phyloP scores from a whole-genome alignment of 2,329 filamentous ascomycete genomes.

The Botrytis byssoidea region DNA sequence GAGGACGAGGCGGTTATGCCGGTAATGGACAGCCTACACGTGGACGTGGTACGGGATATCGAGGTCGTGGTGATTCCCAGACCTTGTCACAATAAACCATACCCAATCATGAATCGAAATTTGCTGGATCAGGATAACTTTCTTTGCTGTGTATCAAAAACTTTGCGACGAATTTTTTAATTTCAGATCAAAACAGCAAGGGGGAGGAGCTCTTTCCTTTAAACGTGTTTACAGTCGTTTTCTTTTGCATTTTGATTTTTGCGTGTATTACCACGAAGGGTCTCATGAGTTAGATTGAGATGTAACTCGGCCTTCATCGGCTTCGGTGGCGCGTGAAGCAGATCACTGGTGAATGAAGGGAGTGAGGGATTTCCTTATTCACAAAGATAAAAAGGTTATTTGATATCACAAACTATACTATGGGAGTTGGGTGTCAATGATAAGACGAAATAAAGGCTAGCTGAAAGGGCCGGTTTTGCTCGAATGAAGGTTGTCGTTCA shows the following conservation, averaged over 20 bases:
- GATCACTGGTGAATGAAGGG: neutral
- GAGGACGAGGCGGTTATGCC: conserved; percentile 33
- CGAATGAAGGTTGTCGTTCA: conserved; percentile 1
- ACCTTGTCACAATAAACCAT: conserved; percentile 28
- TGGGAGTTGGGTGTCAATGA: conserved; percentile 8
- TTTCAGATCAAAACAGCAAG: conserved; percentile 24
- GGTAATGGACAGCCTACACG: conserved; percentile 30
- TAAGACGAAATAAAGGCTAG: conserved; percentile 16
- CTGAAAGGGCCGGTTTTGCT: neutral
- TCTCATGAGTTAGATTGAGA: conserved; percentile 24
- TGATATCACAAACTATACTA: conserved; percentile 4
- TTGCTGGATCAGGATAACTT: conserved; percentile 26
- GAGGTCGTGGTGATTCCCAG: conserved; percentile 35
- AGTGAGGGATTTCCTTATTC: neutral
- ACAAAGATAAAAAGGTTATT: neutral
- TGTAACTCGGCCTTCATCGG: conserved; percentile 23
- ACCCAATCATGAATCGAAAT: conserved; percentile 4
- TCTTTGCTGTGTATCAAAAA: conserved; percentile 35
- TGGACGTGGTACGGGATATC: conserved; percentile 36
- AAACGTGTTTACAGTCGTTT: conserved; percentile 26
- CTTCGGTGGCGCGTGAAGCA: conserved; percentile 15
- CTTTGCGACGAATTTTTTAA: conserved; percentile 30
- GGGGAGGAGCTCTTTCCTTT: conserved; percentile 24
- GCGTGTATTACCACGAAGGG: conserved; percentile 34
- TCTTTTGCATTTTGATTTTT: conserved; percentile 25